These are phyloP conservation scores for Kuraishia borneana DNA, from an alignment of 805 yeast species.

Conservation along the genomic window DNA sequence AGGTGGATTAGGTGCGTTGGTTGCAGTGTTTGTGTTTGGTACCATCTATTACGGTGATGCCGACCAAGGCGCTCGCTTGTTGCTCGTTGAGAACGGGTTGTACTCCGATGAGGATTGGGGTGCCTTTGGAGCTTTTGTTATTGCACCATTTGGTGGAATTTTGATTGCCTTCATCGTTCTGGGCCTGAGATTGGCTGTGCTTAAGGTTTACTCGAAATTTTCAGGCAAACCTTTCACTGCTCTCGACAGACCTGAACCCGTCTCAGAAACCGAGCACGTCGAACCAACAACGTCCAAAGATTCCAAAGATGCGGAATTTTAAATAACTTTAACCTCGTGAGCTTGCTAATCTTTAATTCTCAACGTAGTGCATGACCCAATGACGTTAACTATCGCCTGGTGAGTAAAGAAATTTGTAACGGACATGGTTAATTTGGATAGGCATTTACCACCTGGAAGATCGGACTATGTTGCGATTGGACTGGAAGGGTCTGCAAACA, in stretches of 20 bases:
- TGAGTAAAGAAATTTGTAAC: neutral
- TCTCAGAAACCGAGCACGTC: neutral
- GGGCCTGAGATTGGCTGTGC: conserved; percentile 29
- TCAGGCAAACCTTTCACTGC: conserved; percentile 31
- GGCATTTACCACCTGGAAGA: conserved; percentile 26
- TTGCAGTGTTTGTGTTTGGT: conserved; percentile 78
- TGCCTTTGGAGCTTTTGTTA: conserved; percentile 88
- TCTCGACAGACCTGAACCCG: conserved; percentile 23
- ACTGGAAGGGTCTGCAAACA: conserved; percentile 95
- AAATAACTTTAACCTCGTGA: too few species aligned
- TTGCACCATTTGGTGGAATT: conserved; percentile 77
- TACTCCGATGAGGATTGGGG: conserved; percentile 80
- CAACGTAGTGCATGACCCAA: too few species aligned
- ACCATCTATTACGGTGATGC: conserved; percentile 67
- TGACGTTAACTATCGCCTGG: too few species aligned
- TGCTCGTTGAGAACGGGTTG: conserved; percentile 71
- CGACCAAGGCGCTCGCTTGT: conserved; percentile 62
- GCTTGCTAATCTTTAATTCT: too few species aligned
- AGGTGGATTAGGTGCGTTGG: conserved; percentile 76
- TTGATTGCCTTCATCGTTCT: conserved; percentile 43
- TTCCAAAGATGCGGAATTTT: too few species aligned
- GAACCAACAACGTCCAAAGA: too few species aligned
- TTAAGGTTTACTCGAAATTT: conserved; percentile 20
- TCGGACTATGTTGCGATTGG: conserved; percentile 68
- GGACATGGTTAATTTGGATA: conserved; percentile 29